phyloP scores from a whole-genome alignment of 2,329 filamentous ascomycete species.

The Aspergillus pseudonomiae region DNA sequence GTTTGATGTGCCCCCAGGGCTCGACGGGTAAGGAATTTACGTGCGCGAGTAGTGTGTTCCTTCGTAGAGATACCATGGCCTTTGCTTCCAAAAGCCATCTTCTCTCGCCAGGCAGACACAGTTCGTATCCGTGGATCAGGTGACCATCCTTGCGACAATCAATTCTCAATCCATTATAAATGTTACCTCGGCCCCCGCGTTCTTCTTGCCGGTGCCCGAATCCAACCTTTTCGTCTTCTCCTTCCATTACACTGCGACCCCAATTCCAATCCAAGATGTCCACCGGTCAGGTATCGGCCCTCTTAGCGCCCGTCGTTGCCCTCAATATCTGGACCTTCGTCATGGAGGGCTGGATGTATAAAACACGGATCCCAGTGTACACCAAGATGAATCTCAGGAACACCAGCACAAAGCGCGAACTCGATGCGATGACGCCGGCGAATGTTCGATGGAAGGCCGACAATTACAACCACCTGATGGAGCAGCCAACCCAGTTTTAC shows the following conservation, averaged over 20 bases:
- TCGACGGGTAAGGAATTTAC: neutral
- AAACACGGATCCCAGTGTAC: constrained; percentile 41
- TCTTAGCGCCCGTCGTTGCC: constrained; percentile 35
- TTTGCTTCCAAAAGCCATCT: too few species aligned
- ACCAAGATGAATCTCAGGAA: constrained; percentile 21
- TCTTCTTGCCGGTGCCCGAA: neutral
- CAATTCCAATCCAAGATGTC: neutral
- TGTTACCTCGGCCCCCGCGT: neutral
- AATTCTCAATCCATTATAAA: neutral
- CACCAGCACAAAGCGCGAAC: constrained; percentile 26
- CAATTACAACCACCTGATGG: constrained; percentile 49
- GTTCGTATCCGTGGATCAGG: neutral
- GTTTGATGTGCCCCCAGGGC: neutral
- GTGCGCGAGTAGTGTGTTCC: neutral
- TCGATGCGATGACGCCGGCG: constrained; percentile 30
- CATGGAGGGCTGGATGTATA: constrained; percentile 49
- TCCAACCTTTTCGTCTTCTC: neutral
- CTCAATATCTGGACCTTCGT: constrained; percentile 46
- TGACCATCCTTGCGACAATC: neutral
- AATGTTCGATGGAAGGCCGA: constrained; percentile 42
- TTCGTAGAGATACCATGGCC: neutral
- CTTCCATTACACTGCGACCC: neutral
- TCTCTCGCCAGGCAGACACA: neutral
- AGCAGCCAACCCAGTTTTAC: constrained; percentile 52
- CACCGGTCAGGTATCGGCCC: constrained; percentile 16